phyloP scores from a whole-genome alignment of 2,329 filamentous ascomycete genomes.

The Phyllosticta citriasiana region DNA sequence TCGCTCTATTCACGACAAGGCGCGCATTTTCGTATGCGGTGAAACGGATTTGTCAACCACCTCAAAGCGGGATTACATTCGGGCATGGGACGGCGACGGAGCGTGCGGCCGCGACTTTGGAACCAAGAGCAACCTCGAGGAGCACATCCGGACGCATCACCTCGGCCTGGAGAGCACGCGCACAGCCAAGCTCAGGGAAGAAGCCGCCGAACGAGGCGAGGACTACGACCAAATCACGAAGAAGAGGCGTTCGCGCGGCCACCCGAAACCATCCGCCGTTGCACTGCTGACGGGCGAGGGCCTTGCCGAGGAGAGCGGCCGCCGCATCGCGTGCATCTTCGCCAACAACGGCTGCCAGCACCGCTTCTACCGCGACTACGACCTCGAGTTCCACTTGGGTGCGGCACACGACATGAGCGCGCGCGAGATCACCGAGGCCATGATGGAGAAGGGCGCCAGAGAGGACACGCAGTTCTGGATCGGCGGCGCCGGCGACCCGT shows the following conservation, averaged over 20 bases:
- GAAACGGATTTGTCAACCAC: constrained; percentile 49
- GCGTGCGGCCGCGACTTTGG: constrained; percentile 69
- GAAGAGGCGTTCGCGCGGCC: constrained; percentile 1
- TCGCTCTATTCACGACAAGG: constrained; percentile 64
- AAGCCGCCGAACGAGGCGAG: constrained; percentile 26
- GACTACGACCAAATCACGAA: background rate
- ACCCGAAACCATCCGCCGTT: constrained; percentile 26
- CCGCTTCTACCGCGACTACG: constrained; percentile 46
- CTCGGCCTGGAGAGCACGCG: constrained; percentile 46
- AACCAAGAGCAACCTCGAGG: constrained; percentile 68
- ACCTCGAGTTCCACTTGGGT: constrained; percentile 47
- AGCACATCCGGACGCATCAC: constrained; percentile 77
- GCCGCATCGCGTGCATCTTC: constrained; percentile 44
- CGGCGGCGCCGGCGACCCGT: constrained; percentile 22
- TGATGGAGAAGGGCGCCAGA: constrained; percentile 31
- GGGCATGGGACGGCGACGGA: constrained; percentile 52
- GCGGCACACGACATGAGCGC: constrained; percentile 29
- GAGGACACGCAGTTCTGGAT: constrained; percentile 38
- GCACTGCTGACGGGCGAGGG: constrained; percentile 46
- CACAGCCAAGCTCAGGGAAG: constrained; percentile 24
- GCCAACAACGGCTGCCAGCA: constrained; percentile 14
- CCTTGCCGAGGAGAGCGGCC: constrained; percentile 39
- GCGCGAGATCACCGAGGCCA: constrained; percentile 26
- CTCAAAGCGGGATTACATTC: constrained; percentile 39
- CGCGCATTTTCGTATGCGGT: constrained; percentile 68